These are phyloP conservation scores for Neurospora sp. DNA, from an alignment of 495 filamentous ascomycete genomes.

Conservation along the genomic window DNA sequence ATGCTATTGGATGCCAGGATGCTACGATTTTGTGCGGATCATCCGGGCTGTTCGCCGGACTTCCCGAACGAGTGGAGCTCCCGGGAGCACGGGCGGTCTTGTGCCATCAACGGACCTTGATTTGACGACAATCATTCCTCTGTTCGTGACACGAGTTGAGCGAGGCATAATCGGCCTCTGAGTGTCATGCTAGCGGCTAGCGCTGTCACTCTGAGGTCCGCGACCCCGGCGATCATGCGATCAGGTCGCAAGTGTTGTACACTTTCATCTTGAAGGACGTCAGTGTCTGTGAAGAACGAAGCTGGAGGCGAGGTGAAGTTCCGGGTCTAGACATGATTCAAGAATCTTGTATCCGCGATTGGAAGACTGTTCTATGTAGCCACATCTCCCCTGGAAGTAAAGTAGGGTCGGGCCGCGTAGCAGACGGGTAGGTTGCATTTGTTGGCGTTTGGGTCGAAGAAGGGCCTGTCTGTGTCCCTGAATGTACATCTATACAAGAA, in stretches of 20 bases:
- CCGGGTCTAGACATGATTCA: background rate
- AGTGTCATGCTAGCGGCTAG: no score
- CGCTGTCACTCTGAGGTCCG: no score
- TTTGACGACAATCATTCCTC: background rate
- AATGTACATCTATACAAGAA: background rate
- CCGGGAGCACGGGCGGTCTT: background rate
- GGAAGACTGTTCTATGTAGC: background rate
- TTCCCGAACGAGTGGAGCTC: background rate
- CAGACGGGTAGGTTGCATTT: background rate
- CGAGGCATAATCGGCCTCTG: background rate
- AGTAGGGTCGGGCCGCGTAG: background rate
- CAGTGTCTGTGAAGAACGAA: background rate
- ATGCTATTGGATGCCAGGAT: background rate
- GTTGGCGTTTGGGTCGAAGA: background rate
- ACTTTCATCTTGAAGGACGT: no score
- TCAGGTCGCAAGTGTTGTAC: no score
- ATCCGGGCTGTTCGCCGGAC: background rate
- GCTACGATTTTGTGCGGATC: background rate
- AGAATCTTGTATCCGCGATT: background rate
- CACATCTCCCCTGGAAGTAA: background rate
- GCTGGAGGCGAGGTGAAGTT: background rate
- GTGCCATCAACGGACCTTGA: background rate
- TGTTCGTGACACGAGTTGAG: background rate
- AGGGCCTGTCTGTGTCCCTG: background rate
- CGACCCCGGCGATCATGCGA: no score